Evolutionary conservation across 371 early-diverging fungal species (phyloP).

Genomic region (Chytridiales sp.): DNA sequence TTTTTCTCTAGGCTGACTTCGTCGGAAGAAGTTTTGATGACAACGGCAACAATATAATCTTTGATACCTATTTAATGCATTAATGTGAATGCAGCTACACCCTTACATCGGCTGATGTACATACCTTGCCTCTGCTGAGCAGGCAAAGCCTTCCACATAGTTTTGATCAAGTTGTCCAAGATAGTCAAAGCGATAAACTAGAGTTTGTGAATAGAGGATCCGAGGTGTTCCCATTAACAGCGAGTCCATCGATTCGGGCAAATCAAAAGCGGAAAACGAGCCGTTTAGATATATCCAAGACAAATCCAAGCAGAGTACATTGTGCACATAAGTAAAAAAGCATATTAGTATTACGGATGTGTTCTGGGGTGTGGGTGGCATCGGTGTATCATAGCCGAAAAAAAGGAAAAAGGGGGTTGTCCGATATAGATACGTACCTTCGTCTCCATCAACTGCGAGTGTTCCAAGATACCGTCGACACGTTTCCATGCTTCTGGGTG

Average conservation of each 20-base stretch:
- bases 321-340: too few species aligned
- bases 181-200: slow-evolving; percentile 97
- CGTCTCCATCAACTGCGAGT: slow-evolving; percentile 75
- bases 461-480: slow-evolving; percentile 92
- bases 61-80: slow-evolving; percentile 71
- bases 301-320: too few species aligned
- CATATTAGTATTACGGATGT: too few species aligned
- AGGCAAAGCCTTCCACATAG: slow-evolving; percentile 95
- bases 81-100: not conserved
- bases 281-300: too few species aligned
- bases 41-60: slow-evolving; percentile 86
- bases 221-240: not conserved
- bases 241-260: not conserved
- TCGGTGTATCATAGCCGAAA: too few species aligned
- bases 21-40: slow-evolving; percentile 86
- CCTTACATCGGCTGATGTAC: slow-evolving; percentile 11
- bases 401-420: too few species aligned
- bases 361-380: not conserved
- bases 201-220: not conserved
- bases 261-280: too few species aligned
- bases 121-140: slow-evolving; percentile 86
- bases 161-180: slow-evolving; percentile 95
- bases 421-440: slow-evolving; percentile 65
- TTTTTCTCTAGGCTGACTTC: slow-evolving; percentile 71
- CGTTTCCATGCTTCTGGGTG: slow-evolving; percentile 96